Evolutionary conservation across 371 early-diverging fungal species (phyloP).

Genomic region (Mortierella sp.): DNA sequence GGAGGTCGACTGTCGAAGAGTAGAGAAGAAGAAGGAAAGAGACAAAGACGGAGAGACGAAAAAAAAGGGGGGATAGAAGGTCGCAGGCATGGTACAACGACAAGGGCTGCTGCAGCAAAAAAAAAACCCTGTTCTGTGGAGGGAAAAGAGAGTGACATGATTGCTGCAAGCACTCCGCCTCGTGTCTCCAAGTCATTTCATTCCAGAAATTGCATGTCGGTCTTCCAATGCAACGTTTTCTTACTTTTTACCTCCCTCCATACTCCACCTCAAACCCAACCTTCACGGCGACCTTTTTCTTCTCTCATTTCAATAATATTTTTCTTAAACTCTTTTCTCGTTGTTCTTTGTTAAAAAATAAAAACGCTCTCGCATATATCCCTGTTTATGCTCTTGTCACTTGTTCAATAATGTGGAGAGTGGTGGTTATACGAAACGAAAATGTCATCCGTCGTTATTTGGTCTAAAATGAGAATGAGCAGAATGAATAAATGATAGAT

Average conservation of each 20-base stretch:
- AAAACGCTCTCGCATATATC: too few relatives aligned
- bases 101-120: too few relatives aligned
- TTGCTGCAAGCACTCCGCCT: too few relatives aligned
- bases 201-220: background rate
- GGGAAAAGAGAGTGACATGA: too few relatives aligned
- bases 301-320: background rate
- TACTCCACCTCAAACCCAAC: background rate
- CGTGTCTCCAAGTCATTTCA: background rate
- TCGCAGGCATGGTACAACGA: too few relatives aligned
- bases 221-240: background rate
- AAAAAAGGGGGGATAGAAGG: background rate
- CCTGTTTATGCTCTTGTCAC: too few relatives aligned
- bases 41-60: background rate
- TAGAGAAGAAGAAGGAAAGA: background rate
- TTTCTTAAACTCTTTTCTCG: background rate
- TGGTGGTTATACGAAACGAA: too few relatives aligned
- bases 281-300: background rate
- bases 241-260: background rate
- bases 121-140: too few relatives aligned
- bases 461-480: background rate
- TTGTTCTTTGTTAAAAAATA: too few relatives aligned
- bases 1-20: background rate
- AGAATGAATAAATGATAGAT: background rate
- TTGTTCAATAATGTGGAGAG: too few relatives aligned
- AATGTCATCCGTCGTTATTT: too few relatives aligned